Evolutionary conservation across 352 stramenopile species (phyloP).

Genomic region (Pythium sp.): DNA sequence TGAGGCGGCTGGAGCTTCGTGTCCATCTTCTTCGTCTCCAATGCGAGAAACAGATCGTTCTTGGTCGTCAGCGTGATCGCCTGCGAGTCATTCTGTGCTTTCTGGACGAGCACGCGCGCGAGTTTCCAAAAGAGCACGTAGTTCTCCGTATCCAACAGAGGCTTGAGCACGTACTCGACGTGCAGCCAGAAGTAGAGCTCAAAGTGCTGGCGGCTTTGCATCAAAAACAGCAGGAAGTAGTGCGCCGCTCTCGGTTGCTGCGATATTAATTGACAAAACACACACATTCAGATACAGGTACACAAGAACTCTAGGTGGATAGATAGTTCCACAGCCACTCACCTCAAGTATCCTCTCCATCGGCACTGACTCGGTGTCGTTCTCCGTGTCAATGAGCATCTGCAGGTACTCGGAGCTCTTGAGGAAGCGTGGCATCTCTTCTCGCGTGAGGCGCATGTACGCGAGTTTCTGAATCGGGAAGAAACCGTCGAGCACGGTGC

Average conservation of each 20-base stretch:
- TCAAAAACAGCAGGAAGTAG: conserved; percentile 86
- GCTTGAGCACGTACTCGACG: conserved; percentile 84
- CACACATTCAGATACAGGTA: neutral
- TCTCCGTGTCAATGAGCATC: conserved; percentile 83
- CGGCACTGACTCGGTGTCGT: conserved; percentile 67
- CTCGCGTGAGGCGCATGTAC: conserved; percentile 76
- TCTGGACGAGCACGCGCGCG: conserved; percentile 59
- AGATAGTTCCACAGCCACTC: conserved; percentile 1
- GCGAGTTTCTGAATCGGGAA: conserved; percentile 84
- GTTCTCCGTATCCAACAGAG: conserved; percentile 45
- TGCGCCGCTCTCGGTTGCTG: conserved; percentile 74
- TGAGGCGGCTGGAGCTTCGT: conserved; percentile 40
- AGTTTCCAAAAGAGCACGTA: conserved; percentile 68
- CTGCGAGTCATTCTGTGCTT: conserved; percentile 73
- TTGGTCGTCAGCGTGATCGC: conserved; percentile 78
- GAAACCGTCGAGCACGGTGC: conserved; percentile 65
- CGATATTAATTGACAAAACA: neutral
- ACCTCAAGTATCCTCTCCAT: conserved; percentile 78
- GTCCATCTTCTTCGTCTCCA: conserved; percentile 41
- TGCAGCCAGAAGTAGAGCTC: conserved; percentile 88
- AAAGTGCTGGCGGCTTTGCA: conserved; percentile 87
- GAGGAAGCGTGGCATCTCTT: conserved; percentile 81
- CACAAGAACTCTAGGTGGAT: neutral
- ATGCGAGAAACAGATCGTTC: conserved; percentile 52
- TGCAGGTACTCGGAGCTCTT: conserved; percentile 83